Base-by-base conservation (phyloP, 2,329 filamentous ascomycete genomes). In the Aspergillus carbonarius region DNA sequence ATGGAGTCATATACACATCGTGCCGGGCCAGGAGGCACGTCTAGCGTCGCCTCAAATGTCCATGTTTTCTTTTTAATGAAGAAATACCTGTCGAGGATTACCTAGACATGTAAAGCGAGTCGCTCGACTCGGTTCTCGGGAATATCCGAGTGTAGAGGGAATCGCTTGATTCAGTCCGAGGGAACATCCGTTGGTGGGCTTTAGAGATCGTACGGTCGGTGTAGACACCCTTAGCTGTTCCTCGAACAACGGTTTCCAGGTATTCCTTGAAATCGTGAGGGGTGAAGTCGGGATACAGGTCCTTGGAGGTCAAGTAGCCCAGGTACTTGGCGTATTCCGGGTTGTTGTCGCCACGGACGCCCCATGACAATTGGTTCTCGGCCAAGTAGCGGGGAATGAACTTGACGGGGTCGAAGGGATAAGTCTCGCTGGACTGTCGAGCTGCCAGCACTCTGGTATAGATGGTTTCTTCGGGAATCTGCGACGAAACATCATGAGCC, bases 231-330 rank as follows among this genome's bases (percentile, higher is more conserved):
- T 69, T 71, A 13, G 70, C 75, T 25, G 74, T 77, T 10, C 80
- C 79, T 9, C 68, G 70, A 23, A 82, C 61, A 6, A 81, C 67
- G 1, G 76, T 74, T 51, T 74, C 65, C 8, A 79, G 66, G 58
- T 76, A 81, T 5, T 73, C 71, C 58, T 70, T 68, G 62, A 80
- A 78, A 17, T 70, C 69, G 32, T 66, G 75, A 1, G 72, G 73
- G 54, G 76, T 60, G 55, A 84, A 73, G 18, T 83, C 81, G 3
- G 83, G 83, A 63, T 85, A 86, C 23, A 86, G 70, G 17, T 85
- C 79, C 63, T 79, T 80, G 32, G 73, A 76, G 55, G 78, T 73
- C 17, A 85, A 59, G 66, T 85, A 85, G 1, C 83, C 83, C 5
- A 86, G 72, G 60, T 85, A 85, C 51, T 76, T 73, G 10, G 84